Evolutionary conservation across 345 rosid genomes (phyloP).

Genomic region (Alliaria petiolata): DNA sequence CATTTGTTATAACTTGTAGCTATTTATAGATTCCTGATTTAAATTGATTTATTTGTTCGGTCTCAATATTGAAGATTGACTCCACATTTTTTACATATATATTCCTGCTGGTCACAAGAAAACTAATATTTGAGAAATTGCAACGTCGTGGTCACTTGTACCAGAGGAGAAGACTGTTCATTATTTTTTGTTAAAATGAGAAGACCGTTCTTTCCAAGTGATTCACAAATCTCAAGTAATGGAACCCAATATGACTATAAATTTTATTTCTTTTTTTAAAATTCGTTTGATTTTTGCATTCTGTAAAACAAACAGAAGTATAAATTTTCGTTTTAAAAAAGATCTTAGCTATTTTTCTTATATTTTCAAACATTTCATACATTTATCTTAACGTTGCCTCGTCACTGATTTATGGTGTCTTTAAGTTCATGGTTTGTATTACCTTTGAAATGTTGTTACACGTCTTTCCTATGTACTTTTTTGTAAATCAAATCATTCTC

Average conservation of each 20-base stretch:
- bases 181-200: not conserved
- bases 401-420: not conserved
- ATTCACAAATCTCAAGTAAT: not conserved
- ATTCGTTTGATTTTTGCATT: not conserved
- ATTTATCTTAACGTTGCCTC: not conserved
- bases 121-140: not conserved
- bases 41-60: not conserved
- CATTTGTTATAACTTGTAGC: not conserved
- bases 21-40: not conserved
- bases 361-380: not conserved
- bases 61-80: conserved; percentile 21
- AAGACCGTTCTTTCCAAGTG: conserved; percentile 14
- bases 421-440: not conserved
- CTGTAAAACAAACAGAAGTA: not conserved
- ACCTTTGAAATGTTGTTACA: not conserved
- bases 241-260: not conserved
- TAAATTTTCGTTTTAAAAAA: not conserved
- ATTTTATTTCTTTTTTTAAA: not conserved
- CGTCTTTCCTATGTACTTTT: not conserved
- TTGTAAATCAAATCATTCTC: not conserved
- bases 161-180: conserved; percentile 12
- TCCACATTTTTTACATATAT: not conserved
- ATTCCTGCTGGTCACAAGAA: not conserved
- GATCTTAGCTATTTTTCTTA: not conserved
- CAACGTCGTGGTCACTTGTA: conserved; percentile 24